Percentiles rank a stretch among this genome's conserved stretches.
Conservation (phyloP, 1,284 basidiomycete species). For the Ceratobasidium sp. region DNA sequence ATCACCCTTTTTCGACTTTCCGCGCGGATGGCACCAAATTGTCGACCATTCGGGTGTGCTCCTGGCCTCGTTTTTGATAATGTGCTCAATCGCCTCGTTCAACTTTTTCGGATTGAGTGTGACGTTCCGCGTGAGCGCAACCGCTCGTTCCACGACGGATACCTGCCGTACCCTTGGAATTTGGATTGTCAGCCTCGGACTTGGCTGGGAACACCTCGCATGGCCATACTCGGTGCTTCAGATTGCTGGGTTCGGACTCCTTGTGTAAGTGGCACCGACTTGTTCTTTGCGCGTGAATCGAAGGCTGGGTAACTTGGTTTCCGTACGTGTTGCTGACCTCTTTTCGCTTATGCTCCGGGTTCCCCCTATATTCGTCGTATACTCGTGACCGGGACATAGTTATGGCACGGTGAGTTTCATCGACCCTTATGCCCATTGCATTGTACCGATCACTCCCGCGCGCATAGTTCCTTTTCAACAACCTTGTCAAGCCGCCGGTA, state of each 20-base stretch:
- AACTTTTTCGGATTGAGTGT: slow-evolving; percentile 95
- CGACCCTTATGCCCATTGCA: slow-evolving; percentile 37
- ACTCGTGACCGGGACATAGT: slow-evolving; percentile 24
- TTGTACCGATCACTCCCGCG: slow-evolving; percentile 11
- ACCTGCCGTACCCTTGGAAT: slow-evolving; percentile 94
- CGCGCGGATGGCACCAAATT: slow-evolving; percentile 89
- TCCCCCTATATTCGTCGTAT: too few relatives aligned
- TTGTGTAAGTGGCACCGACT: slow-evolving; percentile 67
- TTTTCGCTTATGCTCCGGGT: slow-evolving; percentile 37
- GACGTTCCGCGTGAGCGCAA: slow-evolving; percentile 87
- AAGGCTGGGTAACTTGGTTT: slow-evolving; percentile 45
- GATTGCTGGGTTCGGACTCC: slow-evolving; percentile 82
- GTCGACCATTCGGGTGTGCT: slow-evolving; percentile 78
- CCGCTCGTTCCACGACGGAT: slow-evolving; percentile 87
- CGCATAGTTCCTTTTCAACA: slow-evolving; percentile 76
- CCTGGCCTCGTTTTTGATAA: slow-evolving; percentile 77
- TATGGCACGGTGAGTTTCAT: slow-evolving; percentile 48
- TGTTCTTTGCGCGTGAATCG: slow-evolving; percentile 12
- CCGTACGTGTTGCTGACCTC: slow-evolving; percentile 40
- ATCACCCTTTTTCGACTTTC: slow-evolving; percentile 89
- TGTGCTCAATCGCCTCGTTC: slow-evolving; percentile 86
- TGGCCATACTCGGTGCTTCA: slow-evolving; percentile 86
- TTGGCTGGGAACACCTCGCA: slow-evolving; percentile 91
- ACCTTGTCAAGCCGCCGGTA: slow-evolving; percentile 65
- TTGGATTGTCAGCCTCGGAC: slow-evolving; percentile 80